Evolutionary conservation across 495 filamentous ascomycete species (phyloP).

Genomic region (Tuber borchii): DNA sequence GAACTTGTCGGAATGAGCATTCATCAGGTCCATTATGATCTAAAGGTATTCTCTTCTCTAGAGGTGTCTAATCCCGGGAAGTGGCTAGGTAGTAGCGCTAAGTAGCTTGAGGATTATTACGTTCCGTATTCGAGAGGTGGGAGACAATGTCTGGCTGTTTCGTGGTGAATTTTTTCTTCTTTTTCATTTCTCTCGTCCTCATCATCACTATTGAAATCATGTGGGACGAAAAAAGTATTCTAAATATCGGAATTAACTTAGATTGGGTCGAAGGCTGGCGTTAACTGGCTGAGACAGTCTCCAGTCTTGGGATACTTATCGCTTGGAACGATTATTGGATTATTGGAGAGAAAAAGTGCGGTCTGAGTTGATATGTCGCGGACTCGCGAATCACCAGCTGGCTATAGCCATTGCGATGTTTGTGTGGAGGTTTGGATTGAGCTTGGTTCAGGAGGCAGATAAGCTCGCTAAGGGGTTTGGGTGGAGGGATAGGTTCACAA

Average conservation of each 20-base stretch:
- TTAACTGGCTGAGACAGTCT: background rate
- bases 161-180: background rate
- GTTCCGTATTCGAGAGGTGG: slow-evolving; percentile 11
- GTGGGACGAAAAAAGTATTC: background rate
- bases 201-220: background rate
- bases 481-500: background rate
- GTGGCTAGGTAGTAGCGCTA: slow-evolving; percentile 6
- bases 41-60: background rate
- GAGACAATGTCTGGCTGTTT: slow-evolving; percentile 18
- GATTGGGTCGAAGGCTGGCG: background rate
- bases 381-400: background rate
- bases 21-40: slow-evolving; percentile 8
- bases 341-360: background rate
- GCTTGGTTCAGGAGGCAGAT: slow-evolving; percentile 3
- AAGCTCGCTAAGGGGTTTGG: background rate
- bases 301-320: background rate
- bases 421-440: background rate
- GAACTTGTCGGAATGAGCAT: background rate
- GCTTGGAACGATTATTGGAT: background rate
- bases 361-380: background rate
- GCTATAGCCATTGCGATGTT: background rate
- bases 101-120: slow-evolving; percentile 7
- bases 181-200: background rate
- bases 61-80: slow-evolving; percentile 11
- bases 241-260: background rate